phyloP scores from a whole-genome alignment of 2,329 filamentous ascomycete genomes.

The Colletotrichum liriopes region DNA sequence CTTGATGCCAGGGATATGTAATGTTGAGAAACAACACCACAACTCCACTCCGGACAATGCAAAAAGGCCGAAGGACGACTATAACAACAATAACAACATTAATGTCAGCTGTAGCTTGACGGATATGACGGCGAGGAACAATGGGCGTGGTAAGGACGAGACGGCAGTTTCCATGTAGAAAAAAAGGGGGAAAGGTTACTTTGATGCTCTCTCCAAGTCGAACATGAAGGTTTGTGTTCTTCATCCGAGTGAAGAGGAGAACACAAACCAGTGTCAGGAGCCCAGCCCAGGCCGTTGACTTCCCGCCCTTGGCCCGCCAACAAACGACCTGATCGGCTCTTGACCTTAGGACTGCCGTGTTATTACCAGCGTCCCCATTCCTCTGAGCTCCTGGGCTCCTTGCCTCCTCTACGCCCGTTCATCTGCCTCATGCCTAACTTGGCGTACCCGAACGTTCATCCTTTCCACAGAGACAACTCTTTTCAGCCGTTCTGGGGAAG shows the following conservation, averaged over 20 bases:
- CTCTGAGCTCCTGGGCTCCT: neutral
- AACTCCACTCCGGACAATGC: constrained; percentile 13
- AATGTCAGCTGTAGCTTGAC: neutral
- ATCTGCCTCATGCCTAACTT: neutral
- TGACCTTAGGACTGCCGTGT: neutral
- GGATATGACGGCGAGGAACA: neutral
- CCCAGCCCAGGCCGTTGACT: neutral
- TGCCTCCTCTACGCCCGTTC: neutral
- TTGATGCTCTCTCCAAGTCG: constrained; percentile 9
- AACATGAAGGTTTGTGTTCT: constrained; percentile 17
- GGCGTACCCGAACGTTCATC: constrained; percentile 14
- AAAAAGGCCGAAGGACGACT: neutral
- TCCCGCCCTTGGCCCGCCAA: neutral
- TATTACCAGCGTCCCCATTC: constrained; percentile 8
- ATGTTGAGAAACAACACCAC: constrained; percentile 11
- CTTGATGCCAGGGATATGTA: constrained; percentile 35
- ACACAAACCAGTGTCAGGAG: neutral
- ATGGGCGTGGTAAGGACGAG: neutral
- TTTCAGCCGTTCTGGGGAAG: constrained; percentile 14
- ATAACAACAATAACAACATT: neutral
- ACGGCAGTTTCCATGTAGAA: neutral
- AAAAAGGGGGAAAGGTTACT: constrained; percentile 4
- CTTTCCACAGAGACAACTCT: constrained; percentile 5
- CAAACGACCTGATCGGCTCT: neutral
- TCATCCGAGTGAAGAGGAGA: neutral